Evolutionary conservation across 2,329 filamentous ascomycete genomes (phyloP).

Genomic region (Monascus ruber): DNA sequence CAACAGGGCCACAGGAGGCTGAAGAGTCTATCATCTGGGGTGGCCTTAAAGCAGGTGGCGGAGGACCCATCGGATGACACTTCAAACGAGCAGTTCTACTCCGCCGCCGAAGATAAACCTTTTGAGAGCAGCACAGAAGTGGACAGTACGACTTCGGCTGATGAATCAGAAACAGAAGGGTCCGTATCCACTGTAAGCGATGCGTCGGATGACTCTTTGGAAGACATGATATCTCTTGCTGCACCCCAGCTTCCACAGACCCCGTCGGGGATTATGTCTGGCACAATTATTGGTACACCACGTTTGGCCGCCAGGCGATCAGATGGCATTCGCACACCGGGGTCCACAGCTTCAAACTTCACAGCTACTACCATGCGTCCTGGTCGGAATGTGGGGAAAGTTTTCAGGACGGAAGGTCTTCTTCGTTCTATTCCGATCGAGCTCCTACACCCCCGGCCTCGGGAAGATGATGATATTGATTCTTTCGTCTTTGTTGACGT

Average conservation of each 20-base stretch:
- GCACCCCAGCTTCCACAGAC: conserved; percentile 68
- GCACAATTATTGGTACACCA: conserved; percentile 69
- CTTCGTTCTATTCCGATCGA: conserved; percentile 62
- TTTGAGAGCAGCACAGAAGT: conserved; percentile 37
- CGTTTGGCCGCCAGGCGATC: conserved; percentile 58
- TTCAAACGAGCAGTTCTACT: conserved; percentile 84
- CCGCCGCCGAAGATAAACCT: conserved; percentile 68
- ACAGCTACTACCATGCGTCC: conserved; percentile 72
- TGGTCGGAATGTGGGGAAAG: conserved; percentile 54
- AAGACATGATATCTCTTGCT: conserved; percentile 84
- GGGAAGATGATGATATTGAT: conserved; percentile 73
- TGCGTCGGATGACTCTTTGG: conserved; percentile 79
- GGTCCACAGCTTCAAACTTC: conserved; percentile 80
- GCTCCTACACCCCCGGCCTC: conserved; percentile 72
- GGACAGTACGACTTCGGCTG: conserved; percentile 43
- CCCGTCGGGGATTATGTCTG: conserved; percentile 66
- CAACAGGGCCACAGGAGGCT: conserved; percentile 30
- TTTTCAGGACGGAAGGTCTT: conserved; percentile 75
- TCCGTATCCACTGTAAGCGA: conserved; percentile 50
- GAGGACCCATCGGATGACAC: conserved; percentile 63
- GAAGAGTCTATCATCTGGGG: conserved; percentile 35
- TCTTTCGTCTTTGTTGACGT: conserved; percentile 86
- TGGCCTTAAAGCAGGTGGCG: conserved; percentile 48
- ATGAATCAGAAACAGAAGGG: conserved; percentile 49
- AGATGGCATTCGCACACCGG: conserved; percentile 69